phyloP scores from a whole-genome alignment of 306 rosid genomes.

The Prunus dulcis region DNA sequence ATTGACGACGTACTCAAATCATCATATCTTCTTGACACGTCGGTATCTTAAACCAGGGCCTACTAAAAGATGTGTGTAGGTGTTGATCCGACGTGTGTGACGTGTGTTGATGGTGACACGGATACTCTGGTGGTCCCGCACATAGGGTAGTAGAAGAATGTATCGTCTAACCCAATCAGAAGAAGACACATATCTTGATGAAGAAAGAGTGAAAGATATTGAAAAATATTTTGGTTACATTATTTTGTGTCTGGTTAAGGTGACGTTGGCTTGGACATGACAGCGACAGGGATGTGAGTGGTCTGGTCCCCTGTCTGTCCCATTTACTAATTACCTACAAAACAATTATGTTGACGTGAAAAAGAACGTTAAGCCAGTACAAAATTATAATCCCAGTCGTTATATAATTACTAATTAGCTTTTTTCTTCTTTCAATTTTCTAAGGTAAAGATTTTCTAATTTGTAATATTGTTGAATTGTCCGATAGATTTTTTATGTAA shows the following conservation, averaged over 20 bases:
- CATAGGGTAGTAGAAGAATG: conserved; percentile 9
- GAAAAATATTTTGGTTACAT: conserved; percentile 26
- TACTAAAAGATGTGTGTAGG: conserved; percentile 19
- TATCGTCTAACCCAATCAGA: conserved; percentile 19
- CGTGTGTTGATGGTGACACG: conserved; percentile 48
- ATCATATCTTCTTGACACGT: too few species aligned
- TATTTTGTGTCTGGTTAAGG: conserved; percentile 48
- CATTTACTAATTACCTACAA: background rate
- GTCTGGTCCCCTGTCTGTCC: conserved; percentile 28
- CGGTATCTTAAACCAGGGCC: background rate
- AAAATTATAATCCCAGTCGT: too few species aligned
- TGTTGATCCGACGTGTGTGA: conserved; percentile 37
- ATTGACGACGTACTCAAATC: too few species aligned
- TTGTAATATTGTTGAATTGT: too few species aligned
- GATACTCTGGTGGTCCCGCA: conserved; percentile 50
- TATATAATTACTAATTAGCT: too few species aligned
- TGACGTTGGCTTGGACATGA: conserved; percentile 50
- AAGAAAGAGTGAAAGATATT: conserved; percentile 21
- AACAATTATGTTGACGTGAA: background rate
- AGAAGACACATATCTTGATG: conserved; percentile 11
- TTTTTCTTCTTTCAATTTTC: too few species aligned
- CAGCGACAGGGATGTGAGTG: conserved; percentile 28
- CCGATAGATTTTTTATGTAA: too few species aligned
- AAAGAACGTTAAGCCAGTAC: background rate
- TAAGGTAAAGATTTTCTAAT: too few species aligned